Base-by-base conservation (phyloP, 1,284 basidiomycete species). In the Ceratobasidium papillatum region DNA sequence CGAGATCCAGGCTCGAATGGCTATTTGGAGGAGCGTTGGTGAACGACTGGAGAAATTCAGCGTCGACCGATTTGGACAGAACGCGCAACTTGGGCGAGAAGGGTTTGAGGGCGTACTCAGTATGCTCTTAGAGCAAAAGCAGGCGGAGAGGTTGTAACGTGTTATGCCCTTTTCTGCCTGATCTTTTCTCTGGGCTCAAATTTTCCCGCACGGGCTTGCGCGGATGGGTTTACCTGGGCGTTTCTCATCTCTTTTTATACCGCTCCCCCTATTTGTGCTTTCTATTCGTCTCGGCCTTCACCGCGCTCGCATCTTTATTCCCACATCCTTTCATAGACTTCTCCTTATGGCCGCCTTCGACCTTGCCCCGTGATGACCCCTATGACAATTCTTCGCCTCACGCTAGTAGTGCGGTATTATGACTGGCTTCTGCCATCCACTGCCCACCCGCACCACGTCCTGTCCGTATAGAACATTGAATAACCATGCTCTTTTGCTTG, bases 21-120 rank as follows among this genome's bases (percentile, higher is more conserved):
- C 89, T 32, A 84, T 94, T 65, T 95, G 94, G 89, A 85, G 90
- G 77, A 88, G 88, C 62, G 88, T 93, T 61, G 91, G 94, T 19
- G 90, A 94, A 81, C 88, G 88, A 78, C 84, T 97, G 58, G 95
- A 97, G 84, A 86, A 85, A 79, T 95, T 91, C 87, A 87, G 94
- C 75, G 89, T 91, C 34, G 90, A 95, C 81, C 87, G 94, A 74
- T 96, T 96, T 79, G 91, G 93, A 81, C 90, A 93, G 81, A 97
- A 97, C 80, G 95, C 95, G 1, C 90, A 91, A 56, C 84, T 92
- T 32, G 95, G 95, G 64, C 94, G 94, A 82, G 84, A 90, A 69
- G 95, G 91, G 11, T 96, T 97, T 82, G 92, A 94, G 71, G 92
- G 94, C 81, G 94, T 97, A 32, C 83, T 97, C 77, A 85, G 90